Conservation (phyloP, 352 stramenopile species). For the Globisporangium abappressorium region DNA sequence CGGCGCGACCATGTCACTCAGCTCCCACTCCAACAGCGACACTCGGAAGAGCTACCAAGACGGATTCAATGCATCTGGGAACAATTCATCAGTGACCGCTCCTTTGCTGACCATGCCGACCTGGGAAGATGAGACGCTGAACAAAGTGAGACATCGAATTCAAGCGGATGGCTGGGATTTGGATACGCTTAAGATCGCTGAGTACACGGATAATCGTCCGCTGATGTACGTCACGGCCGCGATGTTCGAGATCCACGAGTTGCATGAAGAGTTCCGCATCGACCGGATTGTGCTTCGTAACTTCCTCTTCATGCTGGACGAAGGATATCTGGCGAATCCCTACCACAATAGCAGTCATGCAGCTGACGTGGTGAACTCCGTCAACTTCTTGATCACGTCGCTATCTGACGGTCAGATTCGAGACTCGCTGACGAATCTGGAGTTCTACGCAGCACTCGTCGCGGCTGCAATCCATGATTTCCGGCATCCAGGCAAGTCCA, state of each 20-base stretch:
- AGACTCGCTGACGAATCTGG: constrained; percentile 69
- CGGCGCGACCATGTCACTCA: constrained; percentile 53
- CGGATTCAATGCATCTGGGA: constrained; percentile 28
- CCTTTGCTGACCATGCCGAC: constrained; percentile 54
- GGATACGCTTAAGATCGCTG: constrained; percentile 66
- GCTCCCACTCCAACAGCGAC: constrained; percentile 70
- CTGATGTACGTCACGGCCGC: constrained; percentile 80
- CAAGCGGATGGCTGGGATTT: constrained; percentile 70
- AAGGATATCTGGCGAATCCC: constrained; percentile 71
- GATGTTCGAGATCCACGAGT: constrained; percentile 75
- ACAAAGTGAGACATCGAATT: constrained; percentile 48
- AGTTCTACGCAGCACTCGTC: constrained; percentile 78
- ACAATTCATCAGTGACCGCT: constrained; percentile 24
- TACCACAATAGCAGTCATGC: constrained; percentile 83
- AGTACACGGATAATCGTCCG: constrained; percentile 56
- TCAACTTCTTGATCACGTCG: constrained; percentile 74
- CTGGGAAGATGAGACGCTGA: constrained; percentile 53
- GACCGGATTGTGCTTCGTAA: constrained; percentile 73
- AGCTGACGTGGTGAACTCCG: constrained; percentile 79
- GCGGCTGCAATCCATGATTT: constrained; percentile 86
- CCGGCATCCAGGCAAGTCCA: constrained; percentile 77
- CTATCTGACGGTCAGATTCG: constrained; percentile 70
- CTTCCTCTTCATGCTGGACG: constrained; percentile 75
- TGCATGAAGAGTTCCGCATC: constrained; percentile 77
- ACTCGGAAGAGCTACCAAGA: constrained; percentile 56